Percentiles rank a stretch among this genome's conserved stretches.
Evolutionary conservation across 202 grass and related monocot genomes (phyloP).

Genomic region (Schoenoplectus tabernaemontani): DNA sequence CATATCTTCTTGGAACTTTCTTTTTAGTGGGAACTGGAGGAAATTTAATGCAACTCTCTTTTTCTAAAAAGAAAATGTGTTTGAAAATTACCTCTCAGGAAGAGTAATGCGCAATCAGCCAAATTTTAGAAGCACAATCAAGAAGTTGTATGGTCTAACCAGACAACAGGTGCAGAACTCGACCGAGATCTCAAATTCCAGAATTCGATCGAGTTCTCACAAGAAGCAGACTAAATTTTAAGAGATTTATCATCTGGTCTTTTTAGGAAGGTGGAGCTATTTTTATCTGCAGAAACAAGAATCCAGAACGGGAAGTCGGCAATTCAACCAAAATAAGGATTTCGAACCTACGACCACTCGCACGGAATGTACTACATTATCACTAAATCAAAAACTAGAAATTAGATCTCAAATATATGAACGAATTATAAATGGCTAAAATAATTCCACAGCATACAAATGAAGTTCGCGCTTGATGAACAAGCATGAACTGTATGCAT

Average conservation of each 20-base stretch:
- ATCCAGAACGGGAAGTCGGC: not conserved
- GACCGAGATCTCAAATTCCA: constrained; percentile 5
- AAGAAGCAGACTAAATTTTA: not conserved
- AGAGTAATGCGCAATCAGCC: not conserved
- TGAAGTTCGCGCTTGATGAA: no score
- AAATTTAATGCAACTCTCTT: not conserved
- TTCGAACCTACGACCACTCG: not conserved
- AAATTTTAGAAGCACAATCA: not conserved
- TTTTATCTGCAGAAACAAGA: constrained; percentile 8
- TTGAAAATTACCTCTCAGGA: not conserved
- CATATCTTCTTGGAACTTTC: not conserved
- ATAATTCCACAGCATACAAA: no score
- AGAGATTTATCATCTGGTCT: constrained; percentile 1
- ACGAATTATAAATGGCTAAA: no score
- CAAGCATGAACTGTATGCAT: no score
- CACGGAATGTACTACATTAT: not conserved
- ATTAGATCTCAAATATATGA: no score
- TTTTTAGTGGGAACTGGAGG: not conserved
- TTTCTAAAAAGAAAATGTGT: not conserved
- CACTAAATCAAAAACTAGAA: no score
- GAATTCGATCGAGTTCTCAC: constrained; percentile 10
- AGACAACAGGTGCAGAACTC: not conserved
- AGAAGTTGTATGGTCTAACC: not conserved
- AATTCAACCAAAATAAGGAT: not conserved
- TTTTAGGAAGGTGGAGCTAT: not conserved